Base-by-base conservation (phyloP, 208 protist genomes). In the Leishmania gerbilli region DNA sequence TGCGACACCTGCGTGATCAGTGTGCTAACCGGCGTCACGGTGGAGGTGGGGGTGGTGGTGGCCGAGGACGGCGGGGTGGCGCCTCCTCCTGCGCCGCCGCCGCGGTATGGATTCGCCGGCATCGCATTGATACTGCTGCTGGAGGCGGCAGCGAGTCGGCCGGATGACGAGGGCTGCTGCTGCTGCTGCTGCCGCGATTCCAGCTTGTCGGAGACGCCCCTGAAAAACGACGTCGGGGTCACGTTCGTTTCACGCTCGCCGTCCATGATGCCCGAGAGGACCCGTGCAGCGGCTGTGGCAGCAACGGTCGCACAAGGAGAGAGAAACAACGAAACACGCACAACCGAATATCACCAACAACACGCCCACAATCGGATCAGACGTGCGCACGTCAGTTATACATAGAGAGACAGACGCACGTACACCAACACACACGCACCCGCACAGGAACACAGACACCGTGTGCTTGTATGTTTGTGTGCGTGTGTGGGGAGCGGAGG, bases 141-240 rank as follows among this genome's bases (percentile, higher is more conserved):
- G 60, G 76, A 27, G 64, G 13, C n/a, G 40, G 24, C 15, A 24
- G 64, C 42, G 53, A 45, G 56, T 21, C 62, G 76, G n/a, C 45
- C 19, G 27, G 40, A 49, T 8, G 75, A 69, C 24, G 37, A 69
- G 40, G 45, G 40, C 1, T 77, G 81, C 53, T 64, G 76, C 34
- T 37, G 34, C 34, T 37, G 34, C 47, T 72, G 81, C 60, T 79
- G 81, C 49, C 78, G 81, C 47, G 86, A 81, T 67, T 90, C 82
- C 65, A 94, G 76, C 68, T 84, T 86, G 31, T 84, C 84, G 37
- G 90, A 94, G 56, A 94, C 83, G 58, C 80, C 84, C n/a, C 84
- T 82, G 67, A 94, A 94, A 71, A 92, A 92, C 31, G 90, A 87
- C 60, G 85, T 81, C 11, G 81, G 86, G 21, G 83, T 79, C 47